Base-by-base conservation (phyloP, 1,139 yeast species). In the Yamadazyma blattariae region DNA sequence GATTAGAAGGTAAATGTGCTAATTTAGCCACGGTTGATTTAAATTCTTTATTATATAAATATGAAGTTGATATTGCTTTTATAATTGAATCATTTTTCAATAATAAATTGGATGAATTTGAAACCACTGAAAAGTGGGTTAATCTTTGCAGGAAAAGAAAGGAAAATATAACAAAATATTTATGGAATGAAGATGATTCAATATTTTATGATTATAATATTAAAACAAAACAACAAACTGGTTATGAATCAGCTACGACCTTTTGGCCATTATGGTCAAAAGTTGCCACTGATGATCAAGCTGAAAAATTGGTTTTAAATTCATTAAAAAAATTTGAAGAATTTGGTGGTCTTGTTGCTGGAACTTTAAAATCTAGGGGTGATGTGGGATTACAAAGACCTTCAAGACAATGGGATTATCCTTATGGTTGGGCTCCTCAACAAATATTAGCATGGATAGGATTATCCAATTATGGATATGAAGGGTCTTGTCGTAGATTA, bases 371-470 rank as follows among this genome's bases (percentile, higher is more conserved):
- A 48, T 81, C 92, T 4, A 70, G 96, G 40, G 97, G 97, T 19
- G 78, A 67, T 13, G 66, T 85, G 21, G 79, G 84, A 2, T 59
- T 86, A 21, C 67, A 75, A 34, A 69, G 90, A 48, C 96, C 96
- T 17, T 79, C 86, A 23, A 75, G 97, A 58, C 98, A 92, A 64
- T 92, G 98, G 98, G 98, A 92, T 58, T 92, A 82, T 56, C 98
- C 98, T 6, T 88, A 70, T 54, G 98, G 97, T 5, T 92, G 98
- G 98, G 97, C 98, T 0, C 98, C 98, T 2, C 98, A 94, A 57
- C 98, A 92, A 58, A 87, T 92, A 15, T 63, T 92, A 36, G 94
- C 96, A 1, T 92, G 98, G 98, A 76, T 76, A 29, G 98, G 97
- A 0, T 67, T 92, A 27, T 54, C 59, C 23, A 77, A 82, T 38